Evolutionary conservation across 176 grass and related monocot genomes (phyloP), one percentile per base, ranked within the genome.

Genomic region (Cenchrus fungigraminus): DNA sequence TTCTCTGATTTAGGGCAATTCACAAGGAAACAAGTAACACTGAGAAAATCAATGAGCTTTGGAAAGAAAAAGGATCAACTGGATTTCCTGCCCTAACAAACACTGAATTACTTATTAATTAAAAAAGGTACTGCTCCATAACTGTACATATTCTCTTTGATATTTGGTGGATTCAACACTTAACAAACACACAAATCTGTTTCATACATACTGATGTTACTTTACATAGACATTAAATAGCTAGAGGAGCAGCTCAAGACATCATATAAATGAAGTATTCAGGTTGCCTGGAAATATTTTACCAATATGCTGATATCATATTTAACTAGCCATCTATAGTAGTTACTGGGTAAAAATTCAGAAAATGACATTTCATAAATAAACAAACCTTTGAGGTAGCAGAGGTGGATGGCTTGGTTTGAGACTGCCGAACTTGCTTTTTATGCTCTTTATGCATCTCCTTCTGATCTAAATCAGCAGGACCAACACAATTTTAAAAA

Each of bases 401-500:
- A 81, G 88, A 92, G 22, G 71, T 60, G 7, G 67, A 68, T 51
- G 79, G 22, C 53, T 86, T 95, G 65, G 55, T 72, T 71, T 79
- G 87, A 52, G 86, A 67, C 29, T 4, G 44, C 46, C 78, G 87
- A 85, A 79, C 29, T 85, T 94, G 62, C 74, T 85, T 86, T 67
- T 69, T 75, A 77, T 63, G 80, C 78, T 89, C 74, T 88, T 90
- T 89, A 37, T 0, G 53, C 16, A 51, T 79, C n/a, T 82, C 76
- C 70, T 83, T 89, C 81, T 91, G 58, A 76, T 84, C 93, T 94
- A 90, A 59, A 87, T 61, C 57, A 81, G 10, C 50, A 78, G 37
- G 46, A 74, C 12, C 51, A 47, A 77, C 82, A 72, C 28, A 82
- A 79, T 22, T 66, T 65, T 79, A 15, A 72, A 61, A 86, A 40